Conservation (phyloP, 768 basidiomycete genomes). For the Plicaturopsis crispa region DNA sequence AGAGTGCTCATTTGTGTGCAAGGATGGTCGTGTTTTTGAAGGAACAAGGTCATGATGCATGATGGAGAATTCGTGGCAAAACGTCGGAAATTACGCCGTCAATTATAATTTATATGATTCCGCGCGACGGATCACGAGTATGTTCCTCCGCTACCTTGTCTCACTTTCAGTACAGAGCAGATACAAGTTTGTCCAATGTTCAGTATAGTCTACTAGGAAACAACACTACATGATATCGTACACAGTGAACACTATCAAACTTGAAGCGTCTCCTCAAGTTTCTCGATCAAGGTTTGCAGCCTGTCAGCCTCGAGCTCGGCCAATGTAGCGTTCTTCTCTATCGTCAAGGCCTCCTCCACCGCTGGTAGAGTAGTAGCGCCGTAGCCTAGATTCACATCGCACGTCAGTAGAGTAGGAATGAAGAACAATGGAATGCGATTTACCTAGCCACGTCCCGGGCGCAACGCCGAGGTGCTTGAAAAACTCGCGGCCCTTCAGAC, state of each 20-base stretch:
- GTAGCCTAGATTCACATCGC: slow-evolving; percentile 42
- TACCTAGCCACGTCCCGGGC: slow-evolving; percentile 80
- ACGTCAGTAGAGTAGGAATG: background rate
- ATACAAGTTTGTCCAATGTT: too few species aligned
- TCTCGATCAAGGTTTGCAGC: slow-evolving; percentile 44
- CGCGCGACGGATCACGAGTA: too few species aligned
- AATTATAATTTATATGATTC: too few species aligned
- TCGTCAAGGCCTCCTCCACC: slow-evolving; percentile 67
- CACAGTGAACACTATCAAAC: background rate
- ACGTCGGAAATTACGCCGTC: too few species aligned
- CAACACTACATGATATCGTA: background rate
- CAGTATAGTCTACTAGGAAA: too few species aligned
- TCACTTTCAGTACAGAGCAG: too few species aligned
- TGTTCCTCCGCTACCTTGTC: too few species aligned
- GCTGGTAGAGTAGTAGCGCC: slow-evolving; percentile 82
- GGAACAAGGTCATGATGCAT: too few species aligned
- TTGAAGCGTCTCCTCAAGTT: slow-evolving; percentile 34
- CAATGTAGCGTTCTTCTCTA: slow-evolving; percentile 56
- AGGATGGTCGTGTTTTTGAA: too few species aligned
- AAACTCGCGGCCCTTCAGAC: slow-evolving; percentile 80
- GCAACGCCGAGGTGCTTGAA: slow-evolving; percentile 81
- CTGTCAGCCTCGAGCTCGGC: slow-evolving; percentile 55
- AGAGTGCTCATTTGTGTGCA: too few species aligned
- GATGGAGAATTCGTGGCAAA: too few species aligned
- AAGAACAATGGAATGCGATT: slow-evolving; percentile 12